Evolutionary conservation across 371 early-diverging fungal genomes (phyloP), one percentile per base, ranked within the genome.

Genomic region (Sporodiniella umbellata): DNA sequence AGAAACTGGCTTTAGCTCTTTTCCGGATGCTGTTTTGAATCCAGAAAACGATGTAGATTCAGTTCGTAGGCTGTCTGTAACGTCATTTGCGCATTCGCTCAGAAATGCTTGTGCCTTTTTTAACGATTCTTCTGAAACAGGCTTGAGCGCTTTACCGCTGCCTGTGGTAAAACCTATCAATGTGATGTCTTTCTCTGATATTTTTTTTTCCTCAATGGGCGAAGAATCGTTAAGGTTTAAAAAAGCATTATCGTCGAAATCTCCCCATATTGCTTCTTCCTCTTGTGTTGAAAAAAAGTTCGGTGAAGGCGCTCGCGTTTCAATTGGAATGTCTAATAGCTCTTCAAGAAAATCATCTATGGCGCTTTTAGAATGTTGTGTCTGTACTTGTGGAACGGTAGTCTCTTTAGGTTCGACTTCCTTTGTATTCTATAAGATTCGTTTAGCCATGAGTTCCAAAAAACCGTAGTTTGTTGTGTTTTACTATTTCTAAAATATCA

Each of bases 331-430:
- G n/a, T 47, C 28, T 11, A 54, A 26, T 7, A 54, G 17, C n/a
- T 48, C 43, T n/a, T 56, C 56, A 8, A 56, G 30, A 43, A 54
- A 54, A 3, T 46, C 48, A 18, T 42, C 35, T 11, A 54, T 47
- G 17, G 47, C 48, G 17, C 28, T 28, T 31, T 19, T 53, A 8
- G 30, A 31, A 2, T 23, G 26, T 4, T 24, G 2, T 18, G 39
- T 19, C 19, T 25, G n/a, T 4, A 14, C 10, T 11, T 17, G 14
- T 22, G 33, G 2, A 22, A n/a, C 35, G 5, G 14, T 35, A 14
- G 12, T 35, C 5, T 8, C 5, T 35, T 35, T 8, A 14, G 35
- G n/a, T 35, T 35, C 18, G 5, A 3, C 35, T 15, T 47, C 33
- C 7, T 47, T 11, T 19, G 37, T 47, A 19, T 47, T 12, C 14